These are phyloP conservation scores for Candida multigemmis DNA, from an alignment of 805 yeast species.

Conservation along the genomic window DNA sequence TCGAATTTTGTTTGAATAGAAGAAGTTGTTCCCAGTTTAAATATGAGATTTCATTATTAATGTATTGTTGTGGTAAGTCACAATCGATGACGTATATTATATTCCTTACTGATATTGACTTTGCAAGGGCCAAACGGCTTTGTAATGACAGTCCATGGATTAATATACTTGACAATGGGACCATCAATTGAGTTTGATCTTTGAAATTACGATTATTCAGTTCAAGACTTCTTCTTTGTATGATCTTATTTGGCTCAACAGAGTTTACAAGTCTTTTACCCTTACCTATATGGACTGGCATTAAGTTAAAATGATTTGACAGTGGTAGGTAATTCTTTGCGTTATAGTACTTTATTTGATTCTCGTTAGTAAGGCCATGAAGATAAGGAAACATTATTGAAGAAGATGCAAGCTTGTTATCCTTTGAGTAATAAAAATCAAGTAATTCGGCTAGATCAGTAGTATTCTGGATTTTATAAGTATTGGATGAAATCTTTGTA, in stretches of 20 bases:
- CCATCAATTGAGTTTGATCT: constrained; percentile 15
- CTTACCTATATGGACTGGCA: constrained; percentile 6
- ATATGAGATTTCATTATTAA: constrained; percentile 7
- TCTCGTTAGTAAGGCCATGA: too few species aligned
- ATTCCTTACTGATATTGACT: neutral
- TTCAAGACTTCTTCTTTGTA: constrained; percentile 2
- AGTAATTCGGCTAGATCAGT: too few species aligned
- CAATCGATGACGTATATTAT: neutral
- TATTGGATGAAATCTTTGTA: too few species aligned
- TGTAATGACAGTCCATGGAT: constrained; percentile 1
- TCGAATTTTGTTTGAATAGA: constrained; percentile 21
- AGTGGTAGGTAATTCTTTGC: constrained; percentile 3
- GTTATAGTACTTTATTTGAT: constrained; percentile 2
- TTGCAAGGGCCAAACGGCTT: neutral
- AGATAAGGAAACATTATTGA: too few species aligned
- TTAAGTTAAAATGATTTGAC: constrained; percentile 5
- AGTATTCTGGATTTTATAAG: too few species aligned
- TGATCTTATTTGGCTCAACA: too few species aligned
- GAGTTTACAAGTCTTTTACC: constrained; percentile 1
- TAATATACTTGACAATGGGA: constrained; percentile 5
- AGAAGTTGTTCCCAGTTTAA: constrained; percentile 24
- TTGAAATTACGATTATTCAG: constrained; percentile 21
- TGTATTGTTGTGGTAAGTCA: constrained; percentile 8
- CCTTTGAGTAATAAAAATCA: too few species aligned
- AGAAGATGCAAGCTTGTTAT: too few species aligned